These are phyloP conservation scores for Tuber microsphaerosporum DNA, from an alignment of 495 filamentous ascomycete species.

Conservation along the genomic window DNA sequence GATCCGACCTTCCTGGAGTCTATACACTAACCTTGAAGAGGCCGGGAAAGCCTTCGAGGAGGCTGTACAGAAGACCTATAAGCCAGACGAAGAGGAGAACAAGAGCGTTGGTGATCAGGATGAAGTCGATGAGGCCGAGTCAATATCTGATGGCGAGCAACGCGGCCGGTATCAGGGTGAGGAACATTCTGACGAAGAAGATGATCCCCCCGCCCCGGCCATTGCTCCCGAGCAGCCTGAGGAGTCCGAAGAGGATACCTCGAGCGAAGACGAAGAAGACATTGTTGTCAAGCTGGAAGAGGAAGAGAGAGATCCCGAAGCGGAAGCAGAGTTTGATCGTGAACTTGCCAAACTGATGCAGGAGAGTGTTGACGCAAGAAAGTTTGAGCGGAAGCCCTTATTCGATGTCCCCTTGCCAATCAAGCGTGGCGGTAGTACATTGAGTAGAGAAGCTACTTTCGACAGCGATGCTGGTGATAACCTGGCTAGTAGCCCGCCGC, in stretches of 20 bases:
- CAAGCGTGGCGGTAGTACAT: slow-evolving; percentile 52
- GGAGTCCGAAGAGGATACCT: slow-evolving; percentile 35
- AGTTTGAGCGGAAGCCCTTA: slow-evolving; percentile 84
- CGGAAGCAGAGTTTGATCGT: slow-evolving; percentile 93
- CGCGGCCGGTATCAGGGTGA: slow-evolving; percentile 8
- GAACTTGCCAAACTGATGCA: slow-evolving; percentile 99
- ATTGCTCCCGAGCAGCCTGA: slow-evolving; percentile 49
- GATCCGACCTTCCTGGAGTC: slow-evolving; percentile 84
- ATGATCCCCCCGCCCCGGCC: slow-evolving; percentile 44
- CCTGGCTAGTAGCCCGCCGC: slow-evolving; percentile 35
- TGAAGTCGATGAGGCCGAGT: slow-evolving; percentile 54
- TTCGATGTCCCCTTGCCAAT: slow-evolving; percentile 94
- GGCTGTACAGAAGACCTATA: slow-evolving; percentile 80
- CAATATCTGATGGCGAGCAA: slow-evolving; percentile 41
- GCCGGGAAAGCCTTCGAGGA: slow-evolving; percentile 78
- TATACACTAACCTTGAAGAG: slow-evolving; percentile 71
- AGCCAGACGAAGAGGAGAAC: slow-evolving; percentile 65
- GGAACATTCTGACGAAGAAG: slow-evolving; percentile 34
- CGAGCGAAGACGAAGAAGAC: slow-evolving; percentile 51
- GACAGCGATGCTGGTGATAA: slow-evolving; percentile 45
- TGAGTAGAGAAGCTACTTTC: slow-evolving; percentile 50
- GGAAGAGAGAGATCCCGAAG: slow-evolving; percentile 86
- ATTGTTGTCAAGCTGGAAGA: slow-evolving; percentile 85
- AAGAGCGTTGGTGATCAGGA: slow-evolving; percentile 61
- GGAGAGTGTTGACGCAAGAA: slow-evolving; percentile 86